These are phyloP conservation scores for Chaetomiaceae sp. DNA, from an alignment of 2,329 filamentous ascomycete genomes.

Conservation along the genomic window DNA sequence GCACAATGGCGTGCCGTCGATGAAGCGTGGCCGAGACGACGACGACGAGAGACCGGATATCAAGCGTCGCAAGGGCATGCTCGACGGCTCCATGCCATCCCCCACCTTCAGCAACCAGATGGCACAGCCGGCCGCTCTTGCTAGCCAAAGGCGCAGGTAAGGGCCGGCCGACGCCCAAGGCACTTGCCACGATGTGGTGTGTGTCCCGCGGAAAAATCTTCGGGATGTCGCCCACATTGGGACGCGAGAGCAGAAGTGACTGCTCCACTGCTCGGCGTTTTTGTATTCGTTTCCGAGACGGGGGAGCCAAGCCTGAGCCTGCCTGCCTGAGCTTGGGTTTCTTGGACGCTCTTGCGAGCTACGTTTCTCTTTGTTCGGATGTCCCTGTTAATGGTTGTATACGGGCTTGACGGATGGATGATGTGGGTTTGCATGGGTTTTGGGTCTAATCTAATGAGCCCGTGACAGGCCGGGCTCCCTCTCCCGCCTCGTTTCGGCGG, in stretches of 20 bases:
- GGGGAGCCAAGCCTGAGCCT: not conserved
- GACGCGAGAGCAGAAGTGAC: no score
- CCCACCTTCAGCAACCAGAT: conserved; percentile 29
- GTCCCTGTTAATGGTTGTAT: conserved; percentile 52
- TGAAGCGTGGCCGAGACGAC: conserved; percentile 41
- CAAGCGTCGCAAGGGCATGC: conserved; percentile 35
- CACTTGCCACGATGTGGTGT: not conserved
- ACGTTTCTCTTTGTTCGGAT: conserved; percentile 25
- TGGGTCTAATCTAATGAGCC: conserved; percentile 17
- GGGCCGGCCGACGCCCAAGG: not conserved
- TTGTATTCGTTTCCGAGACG: conserved; percentile 8
- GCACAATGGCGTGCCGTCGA: conserved; percentile 57
- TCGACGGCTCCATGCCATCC: conserved; percentile 29
- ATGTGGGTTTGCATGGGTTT: conserved; percentile 20
- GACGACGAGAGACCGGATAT: conserved; percentile 39
- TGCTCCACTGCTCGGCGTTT: no score
- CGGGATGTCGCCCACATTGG: no score
- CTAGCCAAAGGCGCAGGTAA: conserved; percentile 27
- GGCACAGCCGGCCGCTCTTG: conserved; percentile 27
- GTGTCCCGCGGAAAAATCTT: no score
- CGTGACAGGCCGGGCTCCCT: conserved; percentile 4
- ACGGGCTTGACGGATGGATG: conserved; percentile 53
- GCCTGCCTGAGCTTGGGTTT: no score
- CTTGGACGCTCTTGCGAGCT: conserved; percentile 22
- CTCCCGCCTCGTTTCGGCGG: conserved; percentile 6